Evolutionary conservation across 371 early-diverging fungal genomes (phyloP), one percentile per base, ranked within the genome.

Genomic region (Mortierella polycephala): DNA sequence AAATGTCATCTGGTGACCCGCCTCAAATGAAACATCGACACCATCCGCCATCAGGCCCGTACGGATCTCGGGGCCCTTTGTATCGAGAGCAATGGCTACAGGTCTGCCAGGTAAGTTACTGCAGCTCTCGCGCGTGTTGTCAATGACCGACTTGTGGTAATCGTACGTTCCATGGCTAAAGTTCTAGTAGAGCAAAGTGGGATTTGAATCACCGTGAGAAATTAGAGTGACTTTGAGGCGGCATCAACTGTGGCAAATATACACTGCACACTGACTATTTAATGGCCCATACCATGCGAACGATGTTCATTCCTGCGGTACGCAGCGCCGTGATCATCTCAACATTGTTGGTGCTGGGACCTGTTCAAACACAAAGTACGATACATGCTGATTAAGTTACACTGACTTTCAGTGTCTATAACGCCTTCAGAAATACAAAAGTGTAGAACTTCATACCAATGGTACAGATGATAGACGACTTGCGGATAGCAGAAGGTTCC

Each of bases 131-230:
- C 93, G 90, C 46, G 91, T 89, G 79, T 92, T 93, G 63, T 92
- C 92, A 57, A 93, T 91, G 57, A 92, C 92, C 53, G 88, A 88
- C 79, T 89, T 87, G 86, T 96, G 96, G 85, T 95, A 96, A 86
- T 94, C 95, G 80, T 96, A 93, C 45, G 91, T 83, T 58, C 97
- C 97, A 84, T 96, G 97, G 62, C 95, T 95, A 63, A 96, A 96
- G 89, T 96, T 96, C 80, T 79, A 42, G 37, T 14, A 44, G 30
- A 50, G 53, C 20, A 69, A 41, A 16, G 16, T n/a, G 39, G 16
- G 62, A 20, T 40, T 54, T 23, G 11, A 7, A 53, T 57, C 42
- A 47, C 20, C 47, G 9, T 13, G 30, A 30, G 30, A 30, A 30
- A 30, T 30, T 30, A 30, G 1, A 30, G 30, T 30, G 4, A 30